phyloP scores from a whole-genome alignment of 352 stramenopile genomes.

The Globisporangium paroecandrum region DNA sequence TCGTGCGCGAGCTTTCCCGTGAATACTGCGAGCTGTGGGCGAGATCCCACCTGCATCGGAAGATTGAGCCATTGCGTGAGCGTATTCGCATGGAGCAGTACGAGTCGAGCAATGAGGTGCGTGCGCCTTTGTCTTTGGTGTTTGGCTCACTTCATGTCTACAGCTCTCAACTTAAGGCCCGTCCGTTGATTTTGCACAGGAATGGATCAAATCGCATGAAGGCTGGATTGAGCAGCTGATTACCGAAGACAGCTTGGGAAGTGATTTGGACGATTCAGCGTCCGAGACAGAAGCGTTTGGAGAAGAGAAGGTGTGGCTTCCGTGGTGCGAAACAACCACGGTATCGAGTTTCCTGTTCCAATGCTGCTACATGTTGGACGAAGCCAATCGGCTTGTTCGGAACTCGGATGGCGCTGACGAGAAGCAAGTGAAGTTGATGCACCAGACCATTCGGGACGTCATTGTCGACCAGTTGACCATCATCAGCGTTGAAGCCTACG shows the following conservation, averaged over 20 bases:
- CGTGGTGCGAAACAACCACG: conserved; percentile 78
- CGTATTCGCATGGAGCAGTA: conserved; percentile 69
- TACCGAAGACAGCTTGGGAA: conserved; percentile 32
- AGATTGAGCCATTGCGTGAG: conserved; percentile 64
- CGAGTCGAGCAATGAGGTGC: conserved; percentile 71
- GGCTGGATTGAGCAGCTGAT: conserved; percentile 77
- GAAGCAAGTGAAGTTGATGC: conserved; percentile 58
- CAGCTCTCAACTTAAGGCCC: too few relatives aligned
- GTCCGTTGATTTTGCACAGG: conserved; percentile 23
- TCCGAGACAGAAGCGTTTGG: conserved; percentile 39
- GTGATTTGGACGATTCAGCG: conserved; percentile 34
- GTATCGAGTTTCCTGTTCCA: conserved; percentile 84
- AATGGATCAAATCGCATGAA: conserved; percentile 74
- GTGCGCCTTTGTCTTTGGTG: background rate
- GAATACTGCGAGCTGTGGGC: conserved; percentile 76
- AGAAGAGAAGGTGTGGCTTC: conserved; percentile 82
- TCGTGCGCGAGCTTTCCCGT: conserved; percentile 49
- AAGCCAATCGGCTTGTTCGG: conserved; percentile 66
- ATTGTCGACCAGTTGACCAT: conserved; percentile 78
- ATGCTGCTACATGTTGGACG: conserved; percentile 80
- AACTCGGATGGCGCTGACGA: conserved; percentile 33
- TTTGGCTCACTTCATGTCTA: too few relatives aligned
- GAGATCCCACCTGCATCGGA: conserved; percentile 42
- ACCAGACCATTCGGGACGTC: conserved; percentile 60
- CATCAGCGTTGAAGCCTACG: conserved; percentile 67